These are phyloP conservation scores for Zygosaccharomyces rouxii DNA, from an alignment of 805 yeast genomes.

Conservation along the genomic window DNA sequence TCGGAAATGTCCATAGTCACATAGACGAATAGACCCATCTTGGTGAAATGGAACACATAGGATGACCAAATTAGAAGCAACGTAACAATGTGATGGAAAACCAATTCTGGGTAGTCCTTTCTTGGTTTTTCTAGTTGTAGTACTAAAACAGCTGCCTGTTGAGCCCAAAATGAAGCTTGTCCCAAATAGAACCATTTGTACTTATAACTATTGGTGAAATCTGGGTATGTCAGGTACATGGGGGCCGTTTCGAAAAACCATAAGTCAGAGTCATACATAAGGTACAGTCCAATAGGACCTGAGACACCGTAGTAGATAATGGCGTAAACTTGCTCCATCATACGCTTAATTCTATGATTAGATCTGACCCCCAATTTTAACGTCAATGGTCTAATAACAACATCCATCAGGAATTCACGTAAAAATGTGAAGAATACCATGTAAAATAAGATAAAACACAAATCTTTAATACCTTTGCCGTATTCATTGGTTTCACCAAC, in stretches of 20 bases:
- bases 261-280: conserved; percentile 77
- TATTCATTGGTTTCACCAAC: conserved; percentile 59
- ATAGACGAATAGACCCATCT: conserved; percentile 89
- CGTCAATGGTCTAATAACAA: conserved; percentile 71
- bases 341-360: conserved; percentile 60
- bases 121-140: conserved; percentile 92
- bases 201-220: conserved; percentile 59
- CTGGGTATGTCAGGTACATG: conserved; percentile 81
- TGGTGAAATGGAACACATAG: conserved; percentile 91
- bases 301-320: conserved; percentile 72
- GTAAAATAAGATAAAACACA: conserved; percentile 71
- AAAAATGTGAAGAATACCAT: conserved; percentile 84
- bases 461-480: conserved; percentile 84
- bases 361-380: conserved; percentile 40
- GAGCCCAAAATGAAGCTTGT: conserved; percentile 98
- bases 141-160: conserved; percentile 78
- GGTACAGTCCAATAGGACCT: conserved; percentile 84
- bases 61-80: conserved; percentile 80
- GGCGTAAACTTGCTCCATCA: conserved; percentile 90
- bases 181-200: conserved; percentile 81
- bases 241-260: conserved; percentile 87
- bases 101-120: conserved; percentile 86
- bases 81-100: conserved; percentile 90
- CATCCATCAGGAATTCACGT: conserved; percentile 89
- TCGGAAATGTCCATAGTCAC: conserved; percentile 96